These are phyloP conservation scores for Xylaria sp. DNA, from an alignment of 2,329 filamentous ascomycete species.

Conservation along the genomic window DNA sequence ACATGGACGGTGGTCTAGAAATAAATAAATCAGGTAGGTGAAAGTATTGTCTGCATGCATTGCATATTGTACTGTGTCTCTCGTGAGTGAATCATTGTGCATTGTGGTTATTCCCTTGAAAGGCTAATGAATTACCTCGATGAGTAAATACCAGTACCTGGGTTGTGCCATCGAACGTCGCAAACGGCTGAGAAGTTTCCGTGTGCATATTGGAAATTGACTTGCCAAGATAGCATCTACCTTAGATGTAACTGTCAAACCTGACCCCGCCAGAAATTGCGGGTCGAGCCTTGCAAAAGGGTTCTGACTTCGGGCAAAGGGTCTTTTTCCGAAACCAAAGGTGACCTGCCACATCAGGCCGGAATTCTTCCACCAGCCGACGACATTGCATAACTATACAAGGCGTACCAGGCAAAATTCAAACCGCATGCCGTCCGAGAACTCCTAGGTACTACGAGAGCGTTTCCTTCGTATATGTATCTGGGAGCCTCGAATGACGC, in stretches of 20 bases:
- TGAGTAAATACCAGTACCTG: not conserved
- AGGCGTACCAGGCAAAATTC: not conserved
- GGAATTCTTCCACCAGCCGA: not conserved
- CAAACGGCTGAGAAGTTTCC: not conserved
- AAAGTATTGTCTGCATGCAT: too few relatives aligned
- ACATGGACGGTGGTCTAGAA: not conserved
- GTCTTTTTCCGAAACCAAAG: not conserved
- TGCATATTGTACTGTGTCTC: not conserved
- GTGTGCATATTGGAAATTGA: not conserved
- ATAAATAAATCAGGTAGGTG: not conserved
- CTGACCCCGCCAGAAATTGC: constrained; percentile 16
- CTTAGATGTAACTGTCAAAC: not conserved
- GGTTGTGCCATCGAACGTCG: not conserved
- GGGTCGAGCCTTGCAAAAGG: constrained; percentile 8
- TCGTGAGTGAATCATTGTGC: not conserved
- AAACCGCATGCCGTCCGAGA: not conserved
- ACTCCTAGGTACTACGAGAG: not conserved
- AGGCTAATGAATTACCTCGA: not conserved
- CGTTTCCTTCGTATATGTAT: not conserved
- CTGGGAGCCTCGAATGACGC: not conserved
- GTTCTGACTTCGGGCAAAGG: too few relatives aligned
- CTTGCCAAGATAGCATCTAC: constrained; percentile 2
- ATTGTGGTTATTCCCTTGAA: not conserved
- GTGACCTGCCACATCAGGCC: not conserved
- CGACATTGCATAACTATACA: not conserved